A percentile compares a stretch with the other conserved stretches of the same genome.
phyloP scores from a whole-genome alignment of 768 basidiomycete genomes.

The Fistulinella prunicolor region DNA sequence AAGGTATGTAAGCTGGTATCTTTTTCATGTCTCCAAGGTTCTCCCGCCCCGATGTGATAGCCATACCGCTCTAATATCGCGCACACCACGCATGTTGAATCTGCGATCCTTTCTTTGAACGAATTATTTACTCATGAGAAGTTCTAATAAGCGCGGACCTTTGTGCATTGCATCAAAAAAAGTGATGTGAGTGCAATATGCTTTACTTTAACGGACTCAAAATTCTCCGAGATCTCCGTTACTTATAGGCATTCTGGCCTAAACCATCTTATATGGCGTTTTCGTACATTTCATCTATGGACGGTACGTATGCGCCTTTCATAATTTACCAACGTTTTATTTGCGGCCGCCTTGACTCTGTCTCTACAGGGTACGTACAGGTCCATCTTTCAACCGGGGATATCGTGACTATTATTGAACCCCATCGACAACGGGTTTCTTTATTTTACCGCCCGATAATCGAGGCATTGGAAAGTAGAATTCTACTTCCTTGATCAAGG shows the following conservation, averaged over 20 bases:
- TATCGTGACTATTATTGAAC: slow-evolving; percentile 2
- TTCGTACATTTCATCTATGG: slow-evolving; percentile 5
- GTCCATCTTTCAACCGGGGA: slow-evolving; percentile 12
- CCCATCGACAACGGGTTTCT: slow-evolving; percentile 13
- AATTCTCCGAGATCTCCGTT: not conserved
- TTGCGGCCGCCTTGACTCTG: slow-evolving; percentile 8
- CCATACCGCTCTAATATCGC: not conserved
- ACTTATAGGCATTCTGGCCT: not conserved
- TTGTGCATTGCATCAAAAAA: not conserved
- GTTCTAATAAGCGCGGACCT: not conserved
- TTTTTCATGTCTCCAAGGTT: slow-evolving; percentile 6
- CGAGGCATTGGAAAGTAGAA: slow-evolving; percentile 13
- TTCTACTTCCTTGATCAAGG: slow-evolving; percentile 14
- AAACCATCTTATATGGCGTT: not conserved
- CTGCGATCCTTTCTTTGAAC: not conserved
- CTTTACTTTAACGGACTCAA: slow-evolving; percentile 2
- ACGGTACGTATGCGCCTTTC: slow-evolving; percentile 12
- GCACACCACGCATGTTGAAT: not conserved
- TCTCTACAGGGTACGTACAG: slow-evolving; percentile 22
- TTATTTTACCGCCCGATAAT: slow-evolving; percentile 13
- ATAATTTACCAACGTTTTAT: slow-evolving; percentile 6
- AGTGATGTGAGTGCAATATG: not conserved
- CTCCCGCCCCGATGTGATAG: slow-evolving; percentile 23
- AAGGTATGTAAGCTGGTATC: slow-evolving; percentile 12
- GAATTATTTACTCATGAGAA: not conserved